Conservation (phyloP, 108 stramenopile genomes). For the Poteriospumella lacustris region DNA sequence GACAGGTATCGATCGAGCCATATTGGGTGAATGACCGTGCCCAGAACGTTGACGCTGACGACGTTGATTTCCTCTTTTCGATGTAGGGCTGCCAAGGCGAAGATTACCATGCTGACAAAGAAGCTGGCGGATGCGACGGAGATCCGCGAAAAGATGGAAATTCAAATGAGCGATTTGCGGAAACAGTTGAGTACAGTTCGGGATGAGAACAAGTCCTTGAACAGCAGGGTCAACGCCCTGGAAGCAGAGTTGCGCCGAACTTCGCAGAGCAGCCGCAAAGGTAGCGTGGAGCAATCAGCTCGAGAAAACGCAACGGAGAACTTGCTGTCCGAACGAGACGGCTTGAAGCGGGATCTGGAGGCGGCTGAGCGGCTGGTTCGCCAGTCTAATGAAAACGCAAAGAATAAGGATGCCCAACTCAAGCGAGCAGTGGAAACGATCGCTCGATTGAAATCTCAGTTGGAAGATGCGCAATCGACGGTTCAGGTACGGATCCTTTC, state of each 20-base stretch:
- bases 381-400: slow-evolving; percentile 1
- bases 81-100: slow-evolving; percentile 11
- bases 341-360: slow-evolving; percentile 24
- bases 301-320: not conserved
- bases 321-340: not conserved
- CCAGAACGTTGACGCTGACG: not conserved
- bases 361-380: slow-evolving; percentile 12
- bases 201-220: slow-evolving; percentile 9
- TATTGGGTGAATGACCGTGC: not conserved
- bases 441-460: not conserved
- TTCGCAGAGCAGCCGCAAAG: not conserved
- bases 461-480: not conserved
- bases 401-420: not conserved
- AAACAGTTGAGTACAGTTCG: slow-evolving; percentile 8
- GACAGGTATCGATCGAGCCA: not conserved
- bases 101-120: not conserved
- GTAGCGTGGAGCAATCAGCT: not conserved
- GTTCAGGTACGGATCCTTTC: too few relatives aligned
- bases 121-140: not conserved
- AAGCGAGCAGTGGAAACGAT: slow-evolving; percentile 15
- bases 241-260: not conserved
- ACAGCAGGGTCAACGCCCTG: not conserved
- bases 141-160: not conserved
- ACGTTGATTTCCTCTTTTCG: not conserved
- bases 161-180: slow-evolving; percentile 20